Conservation (phyloP, 2,329 filamentous ascomycete genomes). For the Aspergillus nomiae region DNA sequence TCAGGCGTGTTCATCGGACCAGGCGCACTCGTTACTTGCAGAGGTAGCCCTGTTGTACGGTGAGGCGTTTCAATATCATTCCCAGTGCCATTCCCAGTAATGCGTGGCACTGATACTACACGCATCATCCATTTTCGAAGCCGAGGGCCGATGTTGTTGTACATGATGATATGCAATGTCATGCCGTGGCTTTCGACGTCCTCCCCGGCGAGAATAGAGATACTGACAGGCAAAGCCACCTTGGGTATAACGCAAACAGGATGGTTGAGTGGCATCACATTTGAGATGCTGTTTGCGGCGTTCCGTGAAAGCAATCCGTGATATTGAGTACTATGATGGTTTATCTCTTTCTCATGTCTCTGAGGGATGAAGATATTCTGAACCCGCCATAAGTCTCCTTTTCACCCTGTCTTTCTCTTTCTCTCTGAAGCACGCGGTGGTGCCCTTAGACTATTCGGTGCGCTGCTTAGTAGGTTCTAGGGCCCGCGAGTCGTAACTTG, state of each 20-base stretch:
- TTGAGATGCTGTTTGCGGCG: constrained; percentile 66
- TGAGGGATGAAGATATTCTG: too few relatives aligned
- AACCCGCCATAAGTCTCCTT: too few relatives aligned
- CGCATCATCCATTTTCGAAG: constrained; percentile 5
- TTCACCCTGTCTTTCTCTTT: too few relatives aligned
- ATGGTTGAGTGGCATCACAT: constrained; percentile 67
- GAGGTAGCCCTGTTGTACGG: background rate
- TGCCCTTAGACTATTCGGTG: too few relatives aligned
- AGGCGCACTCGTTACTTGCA: constrained; percentile 1
- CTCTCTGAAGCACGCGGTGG: too few relatives aligned
- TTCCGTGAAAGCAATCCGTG: background rate
- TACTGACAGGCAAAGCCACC: constrained; percentile 66
- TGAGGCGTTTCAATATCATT: background rate
- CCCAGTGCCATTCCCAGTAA: background rate
- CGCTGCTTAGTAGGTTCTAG: too few relatives aligned
- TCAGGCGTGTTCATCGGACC: constrained; percentile 23
- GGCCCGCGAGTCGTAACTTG: too few relatives aligned
- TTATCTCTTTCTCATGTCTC: too few relatives aligned
- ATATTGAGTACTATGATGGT: too few relatives aligned
- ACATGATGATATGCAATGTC: constrained; percentile 7
- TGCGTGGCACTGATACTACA: background rate
- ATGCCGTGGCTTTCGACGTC: constrained; percentile 43
- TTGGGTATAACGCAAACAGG: constrained; percentile 64
- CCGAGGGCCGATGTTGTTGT: background rate
- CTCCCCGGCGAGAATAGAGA: constrained; percentile 68